Base-by-base conservation (phyloP, 495 filamentous ascomycete species). In the Penicillium lividum region DNA sequence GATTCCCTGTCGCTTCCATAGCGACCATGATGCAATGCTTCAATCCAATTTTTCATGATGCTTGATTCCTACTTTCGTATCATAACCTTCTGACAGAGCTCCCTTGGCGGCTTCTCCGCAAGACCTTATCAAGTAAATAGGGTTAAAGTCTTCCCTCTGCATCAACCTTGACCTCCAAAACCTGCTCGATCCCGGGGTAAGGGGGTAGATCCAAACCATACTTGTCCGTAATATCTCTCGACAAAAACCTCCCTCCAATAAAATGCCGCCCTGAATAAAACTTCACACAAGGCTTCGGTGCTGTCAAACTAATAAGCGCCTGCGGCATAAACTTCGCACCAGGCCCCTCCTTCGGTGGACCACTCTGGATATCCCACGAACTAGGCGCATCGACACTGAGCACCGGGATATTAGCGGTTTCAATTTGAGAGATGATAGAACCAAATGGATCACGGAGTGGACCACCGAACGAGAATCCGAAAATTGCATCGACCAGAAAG, bases 401-500 rank as follows among this genome's bases (percentile, higher is more conserved):
- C 5, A 98, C 89, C 0, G 92, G 89, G 18, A 93, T 66, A 13
- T 73, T 75, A n/a, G 88, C 85, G 13, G 84, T 79, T 50, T 88
- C 83, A 52, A 98, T 80, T 15, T 89, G 86, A 34, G 81, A 77
- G 63, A 98, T 92, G 22, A 97, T 87, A 3, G 82, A 75, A 0
- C 86, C 85, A 67, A 98, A 98, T 0, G 94, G 94, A 59, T 95
- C 92, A 6, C 94, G 88, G 34, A 98, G 85, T 50, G 92, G 85
- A 10, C 92, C 93, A n/a, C 86, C 86, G 76, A 98, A 98, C 64
- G 89, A 92, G 80, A 98, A 98, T 42, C 92, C 94, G 67, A 98
- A 98, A 66, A 98, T 90, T 42, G 95, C 91, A 73, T 98, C 94
- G 56, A 98, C 79, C 49, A 98, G 78, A 63, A 96, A 88, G 68